These are phyloP conservation scores for Calonectria naviculata DNA, from an alignment of 2,329 filamentous ascomycete species.

Conservation along the genomic window DNA sequence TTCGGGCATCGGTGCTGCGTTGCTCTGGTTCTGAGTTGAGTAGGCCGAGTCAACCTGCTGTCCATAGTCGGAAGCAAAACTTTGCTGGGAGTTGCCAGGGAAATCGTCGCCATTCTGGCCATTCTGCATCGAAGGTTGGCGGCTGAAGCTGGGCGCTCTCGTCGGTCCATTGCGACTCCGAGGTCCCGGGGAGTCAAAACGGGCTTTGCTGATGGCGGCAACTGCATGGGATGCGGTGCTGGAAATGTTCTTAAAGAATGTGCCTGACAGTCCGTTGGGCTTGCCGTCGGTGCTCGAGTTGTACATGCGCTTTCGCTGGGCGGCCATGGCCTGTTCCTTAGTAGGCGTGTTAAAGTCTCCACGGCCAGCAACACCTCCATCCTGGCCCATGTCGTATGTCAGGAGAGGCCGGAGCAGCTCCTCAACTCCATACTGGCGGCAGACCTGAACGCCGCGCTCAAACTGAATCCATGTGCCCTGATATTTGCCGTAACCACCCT, in stretches of 20 bases:
- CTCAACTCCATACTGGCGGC: slow-evolving; percentile 82
- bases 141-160: slow-evolving; percentile 75
- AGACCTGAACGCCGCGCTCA: slow-evolving; percentile 91
- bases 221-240: slow-evolving; percentile 92
- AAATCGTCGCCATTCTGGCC: slow-evolving; percentile 67
- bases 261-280: slow-evolving; percentile 76
- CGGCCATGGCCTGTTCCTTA: slow-evolving; percentile 98
- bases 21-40: slow-evolving; percentile 67
- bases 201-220: slow-evolving; percentile 95
- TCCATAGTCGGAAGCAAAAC: slow-evolving; percentile 79
- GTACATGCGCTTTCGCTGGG: slow-evolving; percentile 92
- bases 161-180: slow-evolving; percentile 72
- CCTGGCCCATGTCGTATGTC: slow-evolving; percentile 83
- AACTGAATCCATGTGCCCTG: slow-evolving; percentile 99
- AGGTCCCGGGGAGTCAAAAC: slow-evolving; percentile 88
- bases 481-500: slow-evolving; percentile 98
- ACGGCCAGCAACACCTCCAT: slow-evolving; percentile 77
- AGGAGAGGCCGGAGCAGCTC: slow-evolving; percentile 79
- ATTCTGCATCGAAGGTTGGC: slow-evolving; percentile 78
- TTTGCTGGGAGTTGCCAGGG: slow-evolving; percentile 85
- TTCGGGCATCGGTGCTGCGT: slow-evolving; percentile 52
- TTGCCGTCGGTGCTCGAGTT: slow-evolving; percentile 75
- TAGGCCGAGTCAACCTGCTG: slow-evolving; percentile 79
- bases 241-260: slow-evolving; percentile 98
- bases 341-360: slow-evolving; percentile 92